These are phyloP conservation scores for Aureobasidium melanogenum DNA, from an alignment of 2,329 filamentous ascomycete species.

Conservation along the genomic window DNA sequence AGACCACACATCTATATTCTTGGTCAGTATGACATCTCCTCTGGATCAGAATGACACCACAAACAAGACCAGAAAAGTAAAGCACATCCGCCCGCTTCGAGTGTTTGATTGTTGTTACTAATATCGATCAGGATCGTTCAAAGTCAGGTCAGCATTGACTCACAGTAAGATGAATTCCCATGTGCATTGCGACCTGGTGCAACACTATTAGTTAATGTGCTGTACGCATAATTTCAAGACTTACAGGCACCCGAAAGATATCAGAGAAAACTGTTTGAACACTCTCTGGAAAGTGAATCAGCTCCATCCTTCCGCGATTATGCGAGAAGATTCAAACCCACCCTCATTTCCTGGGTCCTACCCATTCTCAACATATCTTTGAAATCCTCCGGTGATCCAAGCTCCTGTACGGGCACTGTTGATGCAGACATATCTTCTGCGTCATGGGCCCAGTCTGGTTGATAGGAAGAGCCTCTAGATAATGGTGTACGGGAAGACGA, in stretches of 20 bases:
- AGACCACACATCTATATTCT: conserved; percentile 15
- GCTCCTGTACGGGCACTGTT: neutral
- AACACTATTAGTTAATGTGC: neutral
- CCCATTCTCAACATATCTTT: conserved; percentile 39
- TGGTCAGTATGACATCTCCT: neutral
- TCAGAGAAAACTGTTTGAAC: conserved; percentile 39
- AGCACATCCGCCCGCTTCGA: conserved; percentile 19
- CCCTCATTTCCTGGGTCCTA: conserved; percentile 39
- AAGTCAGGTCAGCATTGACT: neutral
- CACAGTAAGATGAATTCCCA: conserved; percentile 41
- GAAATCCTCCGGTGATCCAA: conserved; percentile 22
- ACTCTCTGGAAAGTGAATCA: conserved; percentile 28
- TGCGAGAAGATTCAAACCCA: neutral
- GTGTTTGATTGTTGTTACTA: conserved; percentile 20
- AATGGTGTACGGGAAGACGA: neutral
- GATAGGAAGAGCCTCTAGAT: neutral
- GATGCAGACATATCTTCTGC: neutral
- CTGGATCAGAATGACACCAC: neutral
- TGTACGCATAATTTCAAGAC: neutral
- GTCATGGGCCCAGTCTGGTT: neutral
- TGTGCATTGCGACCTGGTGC: conserved; percentile 39
- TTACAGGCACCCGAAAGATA: conserved; percentile 33
- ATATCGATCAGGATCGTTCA: neutral
- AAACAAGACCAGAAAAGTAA: conserved; percentile 19
- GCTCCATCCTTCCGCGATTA: neutral